phyloP scores from a whole-genome alignment of 495 filamentous ascomycete species.

The Penicillium maclennaniae region DNA sequence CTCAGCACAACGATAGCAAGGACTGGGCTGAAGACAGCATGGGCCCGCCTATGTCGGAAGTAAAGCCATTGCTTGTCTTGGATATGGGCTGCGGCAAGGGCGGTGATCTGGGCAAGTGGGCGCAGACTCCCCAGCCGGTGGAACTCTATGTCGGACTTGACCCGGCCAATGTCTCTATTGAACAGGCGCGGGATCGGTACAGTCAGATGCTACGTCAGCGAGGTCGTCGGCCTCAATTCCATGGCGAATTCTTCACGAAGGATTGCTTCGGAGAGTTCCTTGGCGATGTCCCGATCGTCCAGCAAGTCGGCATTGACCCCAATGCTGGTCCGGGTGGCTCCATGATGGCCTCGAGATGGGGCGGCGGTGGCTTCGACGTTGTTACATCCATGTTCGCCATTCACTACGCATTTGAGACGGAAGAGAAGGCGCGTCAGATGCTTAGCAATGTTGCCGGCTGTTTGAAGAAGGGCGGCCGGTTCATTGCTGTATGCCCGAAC shows the following conservation, averaged over 20 bases:
- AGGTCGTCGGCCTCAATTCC: constrained; percentile 63
- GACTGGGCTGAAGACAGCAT: constrained; percentile 51
- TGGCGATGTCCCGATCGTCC: constrained; percentile 70
- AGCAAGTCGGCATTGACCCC: constrained; percentile 77
- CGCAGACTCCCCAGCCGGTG: constrained; percentile 77
- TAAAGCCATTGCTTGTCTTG: constrained; percentile 67
- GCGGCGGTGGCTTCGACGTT: constrained; percentile 80
- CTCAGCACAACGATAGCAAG: constrained; percentile 35
- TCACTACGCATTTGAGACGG: constrained; percentile 96
- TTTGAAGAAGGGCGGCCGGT: constrained; percentile 88
- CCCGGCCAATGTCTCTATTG: constrained; percentile 84
- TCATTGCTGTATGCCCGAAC: constrained; percentile 90
- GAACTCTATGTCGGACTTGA: constrained; percentile 90
- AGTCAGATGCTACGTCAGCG: constrained; percentile 58
- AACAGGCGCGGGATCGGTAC: constrained; percentile 84
- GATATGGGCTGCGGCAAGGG: constrained; percentile 97
- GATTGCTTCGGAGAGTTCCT: constrained; percentile 86
- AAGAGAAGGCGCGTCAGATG: constrained; percentile 86
- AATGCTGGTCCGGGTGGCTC: constrained; percentile 57
- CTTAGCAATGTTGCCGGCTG: constrained; percentile 84
- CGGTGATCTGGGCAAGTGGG: constrained; percentile 93
- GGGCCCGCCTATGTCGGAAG: constrained; percentile 37
- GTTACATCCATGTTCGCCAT: constrained; percentile 99
- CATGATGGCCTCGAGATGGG: constrained; percentile 54
- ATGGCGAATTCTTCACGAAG: constrained; percentile 79